A percentile compares a stretch with the other conserved stretches of the same genome.
phyloP scores from a whole-genome alignment of 75 land plant species.

The Ceratopteris richardii region DNA sequence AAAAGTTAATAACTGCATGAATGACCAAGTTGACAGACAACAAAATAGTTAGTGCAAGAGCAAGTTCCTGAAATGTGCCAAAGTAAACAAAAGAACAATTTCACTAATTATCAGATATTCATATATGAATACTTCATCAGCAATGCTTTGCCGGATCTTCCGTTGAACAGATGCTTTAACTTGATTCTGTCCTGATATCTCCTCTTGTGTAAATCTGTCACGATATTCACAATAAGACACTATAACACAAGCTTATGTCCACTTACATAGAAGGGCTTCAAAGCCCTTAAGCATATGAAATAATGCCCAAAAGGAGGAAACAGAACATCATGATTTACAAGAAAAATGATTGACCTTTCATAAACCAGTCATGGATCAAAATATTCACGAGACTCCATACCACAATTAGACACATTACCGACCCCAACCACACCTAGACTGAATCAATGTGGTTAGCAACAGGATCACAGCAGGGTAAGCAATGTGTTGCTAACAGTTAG shows the following conservation, averaged over 20 bases:
- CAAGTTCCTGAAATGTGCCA: no score
- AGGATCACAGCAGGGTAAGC: no score
- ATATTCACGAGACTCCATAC: not conserved
- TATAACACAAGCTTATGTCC: not conserved
- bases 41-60: no score
- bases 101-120: no score
- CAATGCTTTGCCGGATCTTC: slow-evolving; percentile 89
- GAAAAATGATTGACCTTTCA: not conserved
- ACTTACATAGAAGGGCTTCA: not conserved
- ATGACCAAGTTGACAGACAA: no score
- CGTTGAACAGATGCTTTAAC: slow-evolving; percentile 97
- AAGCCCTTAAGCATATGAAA: not conserved
- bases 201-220: slow-evolving; percentile 83
- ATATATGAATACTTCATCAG: slow-evolving; percentile 77
- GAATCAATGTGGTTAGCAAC: no score
- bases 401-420: not conserved
- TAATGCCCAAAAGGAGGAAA: not conserved
- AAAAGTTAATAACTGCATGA: no score
- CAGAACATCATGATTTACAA: not conserved
- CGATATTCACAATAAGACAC: not conserved
- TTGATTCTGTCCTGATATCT: slow-evolving; percentile 85
- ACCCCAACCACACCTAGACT: no score
- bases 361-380: not conserved
- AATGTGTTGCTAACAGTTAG: no score
- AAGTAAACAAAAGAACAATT: no score